Conservation (phyloP, 345 rosid genomes). For the Acer campestre region DNA sequence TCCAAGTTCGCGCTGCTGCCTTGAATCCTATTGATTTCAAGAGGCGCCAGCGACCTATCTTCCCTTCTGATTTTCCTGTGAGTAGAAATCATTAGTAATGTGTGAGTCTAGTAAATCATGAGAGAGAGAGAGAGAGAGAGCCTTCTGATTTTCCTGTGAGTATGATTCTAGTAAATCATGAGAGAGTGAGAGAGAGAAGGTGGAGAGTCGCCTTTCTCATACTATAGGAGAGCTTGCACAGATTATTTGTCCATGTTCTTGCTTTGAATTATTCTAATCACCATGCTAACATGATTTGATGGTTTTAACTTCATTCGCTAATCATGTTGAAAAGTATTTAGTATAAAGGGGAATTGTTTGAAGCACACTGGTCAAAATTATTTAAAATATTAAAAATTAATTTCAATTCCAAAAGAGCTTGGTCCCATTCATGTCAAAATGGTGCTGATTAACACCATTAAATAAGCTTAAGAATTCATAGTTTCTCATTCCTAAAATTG, state of each 20-base stretch:
- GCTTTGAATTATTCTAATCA: too few species aligned
- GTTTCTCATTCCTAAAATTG: neutral
- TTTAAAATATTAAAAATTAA: too few species aligned
- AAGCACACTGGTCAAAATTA: too few species aligned
- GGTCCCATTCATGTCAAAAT: neutral
- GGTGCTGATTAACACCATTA: neutral
- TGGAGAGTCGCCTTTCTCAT: neutral
- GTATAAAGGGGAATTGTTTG: too few species aligned
- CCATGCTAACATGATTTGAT: neutral
- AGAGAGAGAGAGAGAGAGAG: too few species aligned
- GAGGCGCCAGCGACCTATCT: constrained; percentile 38
- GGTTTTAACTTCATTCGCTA: neutral
- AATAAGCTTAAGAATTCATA: neutral
- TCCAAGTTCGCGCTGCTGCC: constrained; percentile 48
- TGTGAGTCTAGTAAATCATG: neutral
- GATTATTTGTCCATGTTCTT: neutral
- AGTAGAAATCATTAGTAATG: constrained; percentile 16
- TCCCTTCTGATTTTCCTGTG: constrained; percentile 46
- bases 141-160: too few species aligned
- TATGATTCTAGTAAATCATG: too few species aligned
- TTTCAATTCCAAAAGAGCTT: neutral
- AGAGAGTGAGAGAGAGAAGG: too few species aligned
- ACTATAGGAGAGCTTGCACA: neutral
- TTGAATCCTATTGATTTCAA: constrained; percentile 54
- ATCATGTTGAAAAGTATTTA: too few species aligned